A percentile compares a stretch with the other conserved stretches of the same genome.
Evolutionary conservation across 2,329 filamentous ascomycete genomes (phyloP).

Genomic region (Escovopsis sp.): DNA sequence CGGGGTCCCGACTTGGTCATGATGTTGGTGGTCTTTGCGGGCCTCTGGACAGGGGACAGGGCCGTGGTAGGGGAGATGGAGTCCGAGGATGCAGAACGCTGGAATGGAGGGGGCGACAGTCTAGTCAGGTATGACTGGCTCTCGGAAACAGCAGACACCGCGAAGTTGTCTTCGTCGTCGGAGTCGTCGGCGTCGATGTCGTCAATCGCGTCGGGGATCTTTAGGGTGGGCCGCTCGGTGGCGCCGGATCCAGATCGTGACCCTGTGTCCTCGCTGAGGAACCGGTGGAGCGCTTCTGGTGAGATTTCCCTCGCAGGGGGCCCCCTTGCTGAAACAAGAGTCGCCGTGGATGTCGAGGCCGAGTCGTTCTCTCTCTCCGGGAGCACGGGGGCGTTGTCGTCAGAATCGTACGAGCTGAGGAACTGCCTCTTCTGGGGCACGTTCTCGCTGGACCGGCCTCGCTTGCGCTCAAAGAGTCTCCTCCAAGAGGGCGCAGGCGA

Average conservation of each 20-base stretch:
- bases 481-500: slow-evolving; percentile 37
- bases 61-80: slow-evolving; percentile 11
- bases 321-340: slow-evolving; percentile 13
- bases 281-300: slow-evolving; percentile 38
- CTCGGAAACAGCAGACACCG: slow-evolving; percentile 35
- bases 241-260: slow-evolving; percentile 12
- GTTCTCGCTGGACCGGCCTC: background rate
- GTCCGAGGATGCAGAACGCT: slow-evolving; percentile 20
- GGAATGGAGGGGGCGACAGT: slow-evolving; percentile 39
- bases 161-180: slow-evolving; percentile 50
- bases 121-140: slow-evolving; percentile 27
- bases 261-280: slow-evolving; percentile 32
- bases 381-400: slow-evolving; percentile 18
- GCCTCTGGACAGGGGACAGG: slow-evolving; percentile 10
- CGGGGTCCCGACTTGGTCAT: slow-evolving; percentile 11
- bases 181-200: slow-evolving; percentile 29
- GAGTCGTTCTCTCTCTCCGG: slow-evolving; percentile 8
- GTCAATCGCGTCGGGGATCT: slow-evolving; percentile 22
- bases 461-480: slow-evolving; percentile 34
- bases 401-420: slow-evolving; percentile 14
- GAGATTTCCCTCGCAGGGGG: slow-evolving; percentile 37
- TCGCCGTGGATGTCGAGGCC: slow-evolving; percentile 8
- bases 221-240: slow-evolving; percentile 17
- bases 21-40: slow-evolving; percentile 2
- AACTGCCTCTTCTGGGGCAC: slow-evolving; percentile 9